Percentiles rank a stretch among this genome's conserved stretches.
Evolutionary conservation across 495 filamentous ascomycete genomes (phyloP).

Genomic region (Daldinia decipiens): DNA sequence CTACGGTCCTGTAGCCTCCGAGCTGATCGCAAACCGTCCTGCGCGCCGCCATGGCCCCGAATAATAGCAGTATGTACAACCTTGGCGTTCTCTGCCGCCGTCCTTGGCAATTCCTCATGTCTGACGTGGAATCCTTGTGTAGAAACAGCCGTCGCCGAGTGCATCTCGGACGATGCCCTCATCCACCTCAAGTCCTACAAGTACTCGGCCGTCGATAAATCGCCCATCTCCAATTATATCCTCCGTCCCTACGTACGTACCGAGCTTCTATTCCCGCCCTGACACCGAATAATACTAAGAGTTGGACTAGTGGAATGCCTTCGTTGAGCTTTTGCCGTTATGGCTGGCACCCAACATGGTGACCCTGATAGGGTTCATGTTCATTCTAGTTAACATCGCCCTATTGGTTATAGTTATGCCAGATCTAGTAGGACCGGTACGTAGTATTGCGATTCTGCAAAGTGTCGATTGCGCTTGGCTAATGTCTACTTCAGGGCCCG

Average conservation of each 20-base stretch:
- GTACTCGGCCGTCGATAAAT: slow-evolving; percentile 96
- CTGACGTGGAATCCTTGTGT: slow-evolving; percentile 38
- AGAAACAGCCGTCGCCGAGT: slow-evolving; percentile 65
- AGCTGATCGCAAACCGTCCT: slow-evolving; percentile 15
- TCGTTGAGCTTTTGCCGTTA: slow-evolving; percentile 89
- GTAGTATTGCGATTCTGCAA: slow-evolving; percentile 37
- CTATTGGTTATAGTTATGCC: slow-evolving; percentile 85
- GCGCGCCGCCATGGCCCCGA: slow-evolving; percentile 53
- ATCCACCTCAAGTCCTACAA: slow-evolving; percentile 94
- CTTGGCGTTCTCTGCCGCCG: slow-evolving; percentile 16
- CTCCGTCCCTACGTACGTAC: slow-evolving; percentile 88
- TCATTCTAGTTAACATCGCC: slow-evolving; percentile 86
- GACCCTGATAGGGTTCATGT: slow-evolving; percentile 93
- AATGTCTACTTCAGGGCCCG: slow-evolving; percentile 67
- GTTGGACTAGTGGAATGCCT: slow-evolving; percentile 87
- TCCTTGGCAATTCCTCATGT: slow-evolving; percentile 20
- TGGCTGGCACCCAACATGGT: slow-evolving; percentile 99
- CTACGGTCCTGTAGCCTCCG: background rate
- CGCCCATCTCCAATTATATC: slow-evolving; percentile 91
- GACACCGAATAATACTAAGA: slow-evolving; percentile 41
- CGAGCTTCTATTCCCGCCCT: slow-evolving; percentile 20
- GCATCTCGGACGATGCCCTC: slow-evolving; percentile 68
- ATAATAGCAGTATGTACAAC: slow-evolving; percentile 54
- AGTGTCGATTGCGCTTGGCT: slow-evolving; percentile 17
- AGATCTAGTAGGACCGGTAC: slow-evolving; percentile 89